Evolutionary conservation across 495 filamentous ascomycete species (phyloP).

Genomic region (Symbiotaphrina buchneri): DNA sequence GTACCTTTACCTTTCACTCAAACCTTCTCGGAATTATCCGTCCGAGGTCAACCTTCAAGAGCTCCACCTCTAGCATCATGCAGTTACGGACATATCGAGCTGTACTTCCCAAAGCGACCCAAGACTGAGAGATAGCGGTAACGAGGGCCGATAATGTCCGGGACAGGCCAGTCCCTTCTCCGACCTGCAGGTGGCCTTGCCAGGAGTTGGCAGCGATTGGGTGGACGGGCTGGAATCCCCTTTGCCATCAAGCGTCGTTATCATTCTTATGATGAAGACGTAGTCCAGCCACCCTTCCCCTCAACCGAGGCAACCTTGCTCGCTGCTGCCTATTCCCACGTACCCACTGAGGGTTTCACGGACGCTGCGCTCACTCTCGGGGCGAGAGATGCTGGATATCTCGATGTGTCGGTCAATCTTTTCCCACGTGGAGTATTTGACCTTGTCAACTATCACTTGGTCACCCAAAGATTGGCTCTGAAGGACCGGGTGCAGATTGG

Average conservation of each 20-base stretch:
- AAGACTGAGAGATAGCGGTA: too few species aligned
- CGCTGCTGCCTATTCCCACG: constrained; percentile 50
- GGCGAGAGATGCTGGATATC: constrained; percentile 62
- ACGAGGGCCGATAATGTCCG: too few species aligned
- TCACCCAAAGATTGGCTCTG: constrained; percentile 36
- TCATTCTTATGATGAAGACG: constrained; percentile 44
- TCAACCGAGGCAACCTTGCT: constrained; percentile 58
- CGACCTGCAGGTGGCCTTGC: too few species aligned
- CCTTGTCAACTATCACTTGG: constrained; percentile 63
- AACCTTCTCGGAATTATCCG: too few species aligned
- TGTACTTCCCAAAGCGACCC: too few species aligned
- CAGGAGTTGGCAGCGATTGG: too few species aligned
- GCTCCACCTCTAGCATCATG: too few species aligned
- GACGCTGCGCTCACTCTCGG: constrained; percentile 44
- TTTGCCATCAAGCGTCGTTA: constrained; percentile 21
- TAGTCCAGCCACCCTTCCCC: constrained; percentile 39
- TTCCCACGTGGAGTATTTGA: constrained; percentile 61
- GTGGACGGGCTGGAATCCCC: too few species aligned
- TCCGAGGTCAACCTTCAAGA: too few species aligned
- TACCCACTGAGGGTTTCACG: constrained; percentile 70
- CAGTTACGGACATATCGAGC: too few species aligned
- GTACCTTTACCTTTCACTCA: too few species aligned
- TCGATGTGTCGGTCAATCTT: constrained; percentile 64
- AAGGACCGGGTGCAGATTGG: constrained; percentile 15
- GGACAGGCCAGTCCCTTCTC: too few species aligned